A percentile compares a stretch with the other conserved stretches of the same genome.
Conservation (phyloP, 345 rosid species). For the Anastatica hierochuntica region DNA sequence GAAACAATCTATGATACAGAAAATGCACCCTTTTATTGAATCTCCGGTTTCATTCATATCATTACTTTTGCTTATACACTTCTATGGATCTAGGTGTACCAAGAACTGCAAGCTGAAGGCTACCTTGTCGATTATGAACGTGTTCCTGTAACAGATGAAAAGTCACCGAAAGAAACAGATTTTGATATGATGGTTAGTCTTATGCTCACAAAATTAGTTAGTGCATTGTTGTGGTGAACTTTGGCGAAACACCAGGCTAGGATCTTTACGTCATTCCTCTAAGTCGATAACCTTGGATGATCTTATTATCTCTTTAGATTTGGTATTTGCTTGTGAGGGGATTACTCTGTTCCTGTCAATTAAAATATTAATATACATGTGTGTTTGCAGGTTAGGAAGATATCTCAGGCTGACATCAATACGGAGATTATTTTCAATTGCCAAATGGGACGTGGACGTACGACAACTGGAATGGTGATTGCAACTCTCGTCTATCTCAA, state of each 20-base stretch:
- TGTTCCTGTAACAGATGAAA: slow-evolving; percentile 95
- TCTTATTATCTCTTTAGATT: slow-evolving; percentile 3
- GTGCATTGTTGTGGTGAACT: not conserved
- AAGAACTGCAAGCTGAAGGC: slow-evolving; percentile 78
- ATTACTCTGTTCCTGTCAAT: not conserved
- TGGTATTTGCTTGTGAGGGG: slow-evolving; percentile 9
- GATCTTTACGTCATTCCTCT: not conserved
- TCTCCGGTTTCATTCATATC: slow-evolving; percentile 9
- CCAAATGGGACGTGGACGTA: slow-evolving; percentile 99
- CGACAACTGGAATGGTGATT: slow-evolving; percentile 98
- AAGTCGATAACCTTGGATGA: not conserved
- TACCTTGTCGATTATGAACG: slow-evolving; percentile 88
- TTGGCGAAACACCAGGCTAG: not conserved
- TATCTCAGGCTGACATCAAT: slow-evolving; percentile 60
- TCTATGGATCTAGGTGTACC: slow-evolving; percentile 49
- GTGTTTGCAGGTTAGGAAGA: slow-evolving; percentile 63
- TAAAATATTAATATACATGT: not conserved
- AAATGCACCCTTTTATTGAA: slow-evolving; percentile 4
- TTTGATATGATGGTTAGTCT: slow-evolving; percentile 76
- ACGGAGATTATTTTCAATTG: slow-evolving; percentile 85
- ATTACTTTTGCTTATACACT: not conserved
- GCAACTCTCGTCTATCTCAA: slow-evolving; percentile 87
- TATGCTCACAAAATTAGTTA: slow-evolving; percentile 3
- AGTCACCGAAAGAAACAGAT: slow-evolving; percentile 86
- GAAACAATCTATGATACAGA: not conserved